These are phyloP conservation scores for Neurospora discreta DNA, from an alignment of 495 filamentous ascomycete genomes.

Conservation along the genomic window DNA sequence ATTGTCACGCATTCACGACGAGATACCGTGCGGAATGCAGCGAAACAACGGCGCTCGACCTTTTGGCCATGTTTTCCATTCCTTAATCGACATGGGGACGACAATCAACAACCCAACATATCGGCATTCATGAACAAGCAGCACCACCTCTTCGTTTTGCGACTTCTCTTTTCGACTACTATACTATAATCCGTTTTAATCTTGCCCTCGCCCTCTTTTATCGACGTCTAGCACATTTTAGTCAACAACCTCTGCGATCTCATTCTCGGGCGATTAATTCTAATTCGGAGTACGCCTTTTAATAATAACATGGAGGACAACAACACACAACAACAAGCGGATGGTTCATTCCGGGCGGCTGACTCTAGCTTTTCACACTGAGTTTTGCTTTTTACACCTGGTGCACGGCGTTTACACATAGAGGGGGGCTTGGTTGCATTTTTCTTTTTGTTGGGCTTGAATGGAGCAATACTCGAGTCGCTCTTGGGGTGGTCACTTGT, in stretches of 20 bases:
- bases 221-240: background rate
- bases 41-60: background rate
- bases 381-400: slow-evolving; percentile 11
- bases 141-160: background rate
- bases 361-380: slow-evolving; percentile 9
- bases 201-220: slow-evolving; percentile 14
- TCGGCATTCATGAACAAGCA: background rate
- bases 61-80: background rate
- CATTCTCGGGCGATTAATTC: background rate
- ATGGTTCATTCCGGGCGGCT: slow-evolving; percentile 12
- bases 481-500: background rate
- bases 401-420: slow-evolving; percentile 27
- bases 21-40: background rate
- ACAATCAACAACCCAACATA: background rate
- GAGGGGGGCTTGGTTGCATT: slow-evolving; percentile 12
- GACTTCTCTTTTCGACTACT: slow-evolving; percentile 4
- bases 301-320: slow-evolving; percentile 25
- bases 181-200: slow-evolving; percentile 17
- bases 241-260: background rate
- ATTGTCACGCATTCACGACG: slow-evolving; percentile 1
- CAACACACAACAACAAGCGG: slow-evolving; percentile 2
- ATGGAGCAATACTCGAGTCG: slow-evolving; percentile 10
- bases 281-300: slow-evolving; percentile 32
- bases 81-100: background rate
- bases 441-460: slow-evolving; percentile 14